These are phyloP conservation scores for Coniochaeta sp. DNA, from an alignment of 2,329 filamentous ascomycete genomes.

Conservation along the genomic window DNA sequence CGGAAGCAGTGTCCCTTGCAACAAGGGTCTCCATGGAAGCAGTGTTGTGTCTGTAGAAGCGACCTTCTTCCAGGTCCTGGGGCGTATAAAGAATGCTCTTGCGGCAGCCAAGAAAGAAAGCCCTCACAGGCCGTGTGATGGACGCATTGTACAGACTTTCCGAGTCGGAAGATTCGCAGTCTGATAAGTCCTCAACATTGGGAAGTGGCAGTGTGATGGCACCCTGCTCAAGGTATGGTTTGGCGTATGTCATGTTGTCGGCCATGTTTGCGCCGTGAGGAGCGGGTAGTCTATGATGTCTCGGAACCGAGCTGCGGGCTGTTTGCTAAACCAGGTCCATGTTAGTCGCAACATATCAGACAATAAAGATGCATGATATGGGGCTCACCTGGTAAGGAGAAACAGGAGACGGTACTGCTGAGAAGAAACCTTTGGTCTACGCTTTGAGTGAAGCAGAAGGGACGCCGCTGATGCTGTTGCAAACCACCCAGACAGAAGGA, in stretches of 20 bases:
- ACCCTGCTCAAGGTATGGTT: background rate
- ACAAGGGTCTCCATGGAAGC: slow-evolving; percentile 3
- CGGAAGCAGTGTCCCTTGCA: background rate
- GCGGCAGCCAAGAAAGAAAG: slow-evolving; percentile 8
- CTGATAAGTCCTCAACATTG: slow-evolving; percentile 8
- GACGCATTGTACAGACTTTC: slow-evolving; percentile 4
- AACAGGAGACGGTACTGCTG: too few species aligned
- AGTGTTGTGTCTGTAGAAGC: background rate
- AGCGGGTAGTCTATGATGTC: background rate
- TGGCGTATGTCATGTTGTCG: background rate
- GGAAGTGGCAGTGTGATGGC: slow-evolving; percentile 1
- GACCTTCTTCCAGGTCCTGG: slow-evolving; percentile 9
- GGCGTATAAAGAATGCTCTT: slow-evolving; percentile 4
- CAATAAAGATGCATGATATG: too few species aligned
- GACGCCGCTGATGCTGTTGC: too few species aligned
- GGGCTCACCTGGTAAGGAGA: too few species aligned
- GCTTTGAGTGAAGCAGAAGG: too few species aligned
- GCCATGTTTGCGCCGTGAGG: background rate
- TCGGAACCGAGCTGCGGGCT: background rate
- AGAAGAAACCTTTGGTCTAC: too few species aligned
- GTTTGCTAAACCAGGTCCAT: background rate
- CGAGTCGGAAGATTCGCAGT: slow-evolving; percentile 1
- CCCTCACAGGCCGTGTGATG: slow-evolving; percentile 7
- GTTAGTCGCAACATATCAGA: too few species aligned
- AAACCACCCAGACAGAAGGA: too few species aligned